These are phyloP conservation scores for Castanea sativa DNA, from an alignment of 306 rosid genomes.

Conservation along the genomic window DNA sequence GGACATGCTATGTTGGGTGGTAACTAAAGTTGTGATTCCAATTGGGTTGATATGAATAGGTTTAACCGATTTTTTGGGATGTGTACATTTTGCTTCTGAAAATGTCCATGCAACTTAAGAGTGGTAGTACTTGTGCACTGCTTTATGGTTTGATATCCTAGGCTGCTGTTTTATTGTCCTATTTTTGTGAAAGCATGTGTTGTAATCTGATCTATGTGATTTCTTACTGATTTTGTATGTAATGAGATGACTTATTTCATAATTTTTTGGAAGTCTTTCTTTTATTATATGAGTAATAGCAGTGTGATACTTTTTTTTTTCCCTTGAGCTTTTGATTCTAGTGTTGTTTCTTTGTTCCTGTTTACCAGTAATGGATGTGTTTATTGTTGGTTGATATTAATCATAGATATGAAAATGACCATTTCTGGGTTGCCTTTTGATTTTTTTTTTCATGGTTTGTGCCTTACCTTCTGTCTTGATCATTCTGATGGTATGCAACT, in stretches of 20 bases:
- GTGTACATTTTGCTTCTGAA: no score
- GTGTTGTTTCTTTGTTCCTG: no score
- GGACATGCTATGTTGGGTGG: no score
- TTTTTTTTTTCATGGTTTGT: neutral
- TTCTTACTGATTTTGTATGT: neutral
- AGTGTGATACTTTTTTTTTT: neutral
- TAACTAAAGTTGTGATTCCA: no score
- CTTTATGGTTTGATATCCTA: neutral
- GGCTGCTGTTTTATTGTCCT: neutral
- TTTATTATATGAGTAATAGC: neutral
- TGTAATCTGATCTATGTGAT: neutral
- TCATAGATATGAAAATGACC: neutral
- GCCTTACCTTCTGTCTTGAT: neutral
- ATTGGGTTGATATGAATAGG: no score
- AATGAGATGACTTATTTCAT: neutral
- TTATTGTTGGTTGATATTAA: neutral
- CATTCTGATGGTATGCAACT: constrained; percentile 30
- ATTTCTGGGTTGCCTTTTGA: neutral
- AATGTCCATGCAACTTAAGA: no score
- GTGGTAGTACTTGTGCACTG: neutral
- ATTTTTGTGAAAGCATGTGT: neutral
- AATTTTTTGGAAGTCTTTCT: neutral
- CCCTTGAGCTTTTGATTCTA: neutral
- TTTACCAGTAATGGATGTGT: neutral
- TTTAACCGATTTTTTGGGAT: no score